Evolutionary conservation across 163 green algal genomes (phyloP).

Genomic region (Volvox carteri): DNA sequence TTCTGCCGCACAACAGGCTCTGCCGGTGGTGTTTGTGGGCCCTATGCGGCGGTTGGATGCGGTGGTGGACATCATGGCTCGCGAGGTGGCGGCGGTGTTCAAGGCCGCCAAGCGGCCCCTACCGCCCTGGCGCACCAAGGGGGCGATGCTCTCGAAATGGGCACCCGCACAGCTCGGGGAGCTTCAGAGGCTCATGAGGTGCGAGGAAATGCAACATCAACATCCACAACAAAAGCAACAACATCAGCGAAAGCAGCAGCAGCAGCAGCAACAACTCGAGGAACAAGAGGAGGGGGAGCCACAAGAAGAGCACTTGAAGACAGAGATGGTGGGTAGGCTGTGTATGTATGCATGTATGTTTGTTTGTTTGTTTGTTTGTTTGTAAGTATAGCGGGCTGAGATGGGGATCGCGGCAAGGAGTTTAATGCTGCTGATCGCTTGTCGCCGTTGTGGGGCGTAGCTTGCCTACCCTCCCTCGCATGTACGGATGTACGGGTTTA

Average conservation of each 20-base stretch:
- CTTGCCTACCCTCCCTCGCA: too few relatives aligned
- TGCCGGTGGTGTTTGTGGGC: slow-evolving; percentile 71
- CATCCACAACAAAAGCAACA: too few relatives aligned
- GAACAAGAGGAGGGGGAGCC: background rate
- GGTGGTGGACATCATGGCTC: slow-evolving; percentile 64
- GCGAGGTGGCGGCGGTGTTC: slow-evolving; percentile 69
- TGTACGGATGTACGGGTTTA: too few relatives aligned
- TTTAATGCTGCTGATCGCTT: too few relatives aligned
- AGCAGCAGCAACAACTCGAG: background rate
- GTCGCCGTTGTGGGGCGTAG: too few relatives aligned
- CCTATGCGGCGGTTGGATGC: slow-evolving; percentile 55
- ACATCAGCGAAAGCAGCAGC: background rate
- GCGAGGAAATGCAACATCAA: background rate
- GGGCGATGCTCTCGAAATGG: slow-evolving; percentile 74
- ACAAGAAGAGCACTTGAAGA: too few relatives aligned
- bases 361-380: too few relatives aligned
- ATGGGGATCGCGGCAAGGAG: too few relatives aligned
- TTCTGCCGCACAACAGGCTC: too few relatives aligned
- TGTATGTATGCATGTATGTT: too few relatives aligned
- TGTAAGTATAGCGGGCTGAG: too few relatives aligned
- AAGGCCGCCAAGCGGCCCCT: slow-evolving; percentile 58
- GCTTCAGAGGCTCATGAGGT: slow-evolving; percentile 54
- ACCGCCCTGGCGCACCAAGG: slow-evolving; percentile 72
- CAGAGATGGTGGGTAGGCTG: too few relatives aligned
- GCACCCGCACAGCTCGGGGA: slow-evolving; percentile 57